Evolutionary conservation across 805 yeast genomes (phyloP).

Genomic region (Candida insectalens): DNA sequence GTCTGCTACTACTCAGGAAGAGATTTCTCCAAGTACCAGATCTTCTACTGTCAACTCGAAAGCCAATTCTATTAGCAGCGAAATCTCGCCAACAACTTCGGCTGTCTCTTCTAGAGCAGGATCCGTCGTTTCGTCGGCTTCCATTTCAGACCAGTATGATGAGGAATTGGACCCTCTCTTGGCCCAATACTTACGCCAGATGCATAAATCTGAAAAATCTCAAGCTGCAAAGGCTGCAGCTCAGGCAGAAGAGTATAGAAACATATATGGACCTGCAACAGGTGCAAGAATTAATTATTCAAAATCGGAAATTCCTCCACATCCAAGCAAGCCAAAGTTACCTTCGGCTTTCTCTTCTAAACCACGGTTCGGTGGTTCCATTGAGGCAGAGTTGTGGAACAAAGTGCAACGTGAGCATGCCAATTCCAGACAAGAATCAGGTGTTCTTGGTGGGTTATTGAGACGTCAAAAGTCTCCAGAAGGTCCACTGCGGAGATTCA

Average conservation of each 20-base stretch:
- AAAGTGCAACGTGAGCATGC: slow-evolving; percentile 11
- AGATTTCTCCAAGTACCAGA: slow-evolving; percentile 1
- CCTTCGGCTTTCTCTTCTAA: slow-evolving; percentile 36
- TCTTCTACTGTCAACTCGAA: neutral
- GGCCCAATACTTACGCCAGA: slow-evolving; percentile 32
- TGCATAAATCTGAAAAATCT: slow-evolving; percentile 9
- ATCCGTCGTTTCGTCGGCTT: neutral
- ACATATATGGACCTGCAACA: slow-evolving; percentile 16
- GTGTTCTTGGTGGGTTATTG: slow-evolving; percentile 22
- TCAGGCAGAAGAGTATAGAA: slow-evolving; percentile 6
- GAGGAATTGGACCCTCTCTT: slow-evolving; percentile 34
- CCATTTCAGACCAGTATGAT: slow-evolving; percentile 10
- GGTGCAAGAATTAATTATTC: slow-evolving; percentile 23
- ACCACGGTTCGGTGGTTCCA: slow-evolving; percentile 20
- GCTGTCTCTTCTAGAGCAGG: neutral
- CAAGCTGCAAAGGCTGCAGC: slow-evolving; percentile 1
- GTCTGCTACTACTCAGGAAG: neutral
- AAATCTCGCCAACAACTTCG: neutral
- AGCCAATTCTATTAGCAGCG: slow-evolving; percentile 4
- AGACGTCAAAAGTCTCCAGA: slow-evolving; percentile 19
- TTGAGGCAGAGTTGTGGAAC: slow-evolving; percentile 13
- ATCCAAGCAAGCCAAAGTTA: slow-evolving; percentile 34
- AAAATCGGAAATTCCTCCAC: slow-evolving; percentile 38
- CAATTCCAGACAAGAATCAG: slow-evolving; percentile 5
- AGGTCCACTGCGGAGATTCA: slow-evolving; percentile 8